Conservation (phyloP, 1,284 basidiomycete species). For the Meripilus lineatus region DNA sequence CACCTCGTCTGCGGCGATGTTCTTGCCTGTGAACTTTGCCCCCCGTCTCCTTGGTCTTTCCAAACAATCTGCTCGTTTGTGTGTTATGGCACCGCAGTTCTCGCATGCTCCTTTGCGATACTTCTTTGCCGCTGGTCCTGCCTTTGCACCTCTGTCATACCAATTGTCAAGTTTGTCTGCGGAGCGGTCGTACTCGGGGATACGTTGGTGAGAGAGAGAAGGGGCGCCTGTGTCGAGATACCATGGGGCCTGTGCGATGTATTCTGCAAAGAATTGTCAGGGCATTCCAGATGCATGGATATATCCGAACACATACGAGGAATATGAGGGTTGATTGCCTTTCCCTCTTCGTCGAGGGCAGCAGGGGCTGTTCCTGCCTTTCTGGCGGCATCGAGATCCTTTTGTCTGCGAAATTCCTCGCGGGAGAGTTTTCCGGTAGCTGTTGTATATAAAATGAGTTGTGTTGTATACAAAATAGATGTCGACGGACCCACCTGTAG, state of each 20-base stretch:
- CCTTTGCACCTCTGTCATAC: conserved; percentile 88
- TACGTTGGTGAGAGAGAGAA: conserved; percentile 91
- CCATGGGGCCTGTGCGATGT: conserved; percentile 97
- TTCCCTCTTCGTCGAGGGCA: conserved; percentile 91
- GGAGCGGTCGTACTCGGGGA: conserved; percentile 62
- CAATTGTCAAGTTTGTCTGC: conserved; percentile 79
- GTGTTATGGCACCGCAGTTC: conserved; percentile 97
- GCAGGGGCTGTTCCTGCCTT: conserved; percentile 97
- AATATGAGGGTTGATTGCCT: conserved; percentile 97
- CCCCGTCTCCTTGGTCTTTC: conserved; percentile 96
- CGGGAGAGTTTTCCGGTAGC: conserved; percentile 80
- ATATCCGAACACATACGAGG: conserved; percentile 61
- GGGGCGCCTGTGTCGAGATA: conserved; percentile 92
- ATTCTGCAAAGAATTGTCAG: conserved; percentile 48
- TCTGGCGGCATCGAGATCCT: conserved; percentile 93
- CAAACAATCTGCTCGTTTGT: conserved; percentile 88
- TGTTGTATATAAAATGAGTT: conserved; percentile 4
- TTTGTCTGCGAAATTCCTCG: conserved; percentile 90
- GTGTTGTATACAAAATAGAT: background rate
- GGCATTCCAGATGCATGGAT: conserved; percentile 6
- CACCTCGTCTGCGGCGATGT: conserved; percentile 91
- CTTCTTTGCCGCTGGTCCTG: conserved; percentile 90
- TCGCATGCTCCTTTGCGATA: conserved; percentile 98
- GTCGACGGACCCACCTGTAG: conserved; percentile 8
- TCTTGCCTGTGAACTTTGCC: conserved; percentile 87